Base-by-base conservation (phyloP, 305 asterid genomes). In the Plantago rigida region DNA sequence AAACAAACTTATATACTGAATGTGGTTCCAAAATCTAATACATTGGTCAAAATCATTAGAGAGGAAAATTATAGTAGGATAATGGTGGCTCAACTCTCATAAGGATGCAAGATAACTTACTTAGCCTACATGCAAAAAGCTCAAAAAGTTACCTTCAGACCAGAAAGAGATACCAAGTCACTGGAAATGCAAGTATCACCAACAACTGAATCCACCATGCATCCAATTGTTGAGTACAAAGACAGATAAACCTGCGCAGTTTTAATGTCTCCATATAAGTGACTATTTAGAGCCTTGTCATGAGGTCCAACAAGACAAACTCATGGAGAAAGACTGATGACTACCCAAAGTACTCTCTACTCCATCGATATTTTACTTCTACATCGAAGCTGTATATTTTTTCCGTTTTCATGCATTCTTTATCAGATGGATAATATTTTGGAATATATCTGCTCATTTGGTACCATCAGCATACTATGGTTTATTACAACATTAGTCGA, bases 221-320 rank as follows among this genome's bases (percentile, higher is more conserved):
- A 71, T 50, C 79, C 96, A 70, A 86, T 71, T 60, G 89, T 82
- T 12, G 99, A 73, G 71, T 92, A 88, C 28, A 92, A 59, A 59
- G 96, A 88, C 75, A 92, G 65, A 75, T 86, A 88, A 57, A 92
- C 96, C 99, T 92, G 94, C 76, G 75, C 4, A 47, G 5, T 52
- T 67, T 65, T 56, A 53, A 62, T 22, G 62, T 54, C 46, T 34
- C 44, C 42, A 34, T 61, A 66, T 15, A 9, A 61, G 9, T 26
- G 31, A 31, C 60, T 12, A 44, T 48, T 22, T 12, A 19, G n/a
- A 31, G 39, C 39, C 39, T 31, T 31, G 7, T 31, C 5, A 22
- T 28, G 26, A 24, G 44, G 31, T 56, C 47, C 26, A 46, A 19
- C 19, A 31, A 55, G 53, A 28, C 51, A 69, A 58, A 58, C 41